These are phyloP conservation scores for Asterella californica DNA, from an alignment of 225 moss, liverwort and hornwort species.

Conservation along the genomic window DNA sequence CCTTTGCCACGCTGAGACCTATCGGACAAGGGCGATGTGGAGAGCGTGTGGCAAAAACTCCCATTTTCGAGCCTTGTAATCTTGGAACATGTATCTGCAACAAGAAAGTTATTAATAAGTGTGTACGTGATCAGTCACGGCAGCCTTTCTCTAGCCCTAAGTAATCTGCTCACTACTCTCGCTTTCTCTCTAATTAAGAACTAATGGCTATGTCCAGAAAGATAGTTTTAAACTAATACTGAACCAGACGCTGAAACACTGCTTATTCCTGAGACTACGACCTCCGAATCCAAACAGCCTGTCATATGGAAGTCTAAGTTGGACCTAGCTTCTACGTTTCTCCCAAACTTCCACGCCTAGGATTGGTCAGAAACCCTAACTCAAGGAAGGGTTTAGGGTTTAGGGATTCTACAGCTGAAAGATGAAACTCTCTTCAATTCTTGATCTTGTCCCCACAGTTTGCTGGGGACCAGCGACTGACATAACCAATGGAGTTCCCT, in stretches of 20 bases:
- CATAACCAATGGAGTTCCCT: not conserved
- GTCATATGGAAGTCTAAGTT: not conserved
- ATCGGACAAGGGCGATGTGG: constrained; percentile 97
- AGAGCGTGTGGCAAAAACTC: constrained; percentile 94
- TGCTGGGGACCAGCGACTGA: not conserved
- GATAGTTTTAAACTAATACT: not conserved
- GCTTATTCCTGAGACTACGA: not conserved
- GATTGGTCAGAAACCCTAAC: too few species aligned
- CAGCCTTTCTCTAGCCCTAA: not conserved
- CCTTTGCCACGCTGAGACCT: constrained; percentile 93
- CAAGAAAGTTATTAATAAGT: not conserved
- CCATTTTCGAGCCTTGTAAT: constrained; percentile 87
- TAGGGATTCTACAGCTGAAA: too few species aligned
- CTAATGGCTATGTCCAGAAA: not conserved
- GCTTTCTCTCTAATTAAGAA: not conserved
- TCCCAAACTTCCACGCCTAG: not conserved
- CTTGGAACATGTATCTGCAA: constrained; percentile 93
- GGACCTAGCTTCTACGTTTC: not conserved
- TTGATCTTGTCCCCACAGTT: not conserved
- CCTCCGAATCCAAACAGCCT: not conserved
- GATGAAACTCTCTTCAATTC: too few species aligned
- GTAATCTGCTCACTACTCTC: not conserved
- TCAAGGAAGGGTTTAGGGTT: too few species aligned
- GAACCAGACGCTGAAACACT: not conserved
- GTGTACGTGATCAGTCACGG: not conserved